Base-by-base conservation (phyloP, 805 yeast species). In the Saccharomycopsis sp. region DNA sequence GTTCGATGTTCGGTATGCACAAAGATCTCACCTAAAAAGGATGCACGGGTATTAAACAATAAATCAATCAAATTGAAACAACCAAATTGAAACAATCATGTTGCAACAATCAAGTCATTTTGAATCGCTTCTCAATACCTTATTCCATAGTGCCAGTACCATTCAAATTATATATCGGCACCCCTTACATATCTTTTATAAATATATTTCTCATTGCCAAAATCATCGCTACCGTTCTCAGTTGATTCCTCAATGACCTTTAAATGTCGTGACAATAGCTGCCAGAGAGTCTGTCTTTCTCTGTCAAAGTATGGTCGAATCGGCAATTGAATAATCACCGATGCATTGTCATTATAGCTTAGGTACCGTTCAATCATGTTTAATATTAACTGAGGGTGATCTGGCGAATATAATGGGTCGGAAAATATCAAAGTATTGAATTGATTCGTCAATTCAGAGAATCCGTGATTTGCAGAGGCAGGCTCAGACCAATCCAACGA, bases 341-440 rank as follows among this genome's bases (percentile, higher is more conserved):
- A 57, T 0, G 82, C 64, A 2, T 56, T 60, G 0, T 44, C 3
- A 2, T 51, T 45, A 9, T 47, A 45, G 17, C 80, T 54, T 43
- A 85, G 79, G 24, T 44, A 50, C 34, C 54, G 52, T 2, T 56
- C 54, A 4, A 89, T 64, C 71, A 85, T 80, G 40, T 74, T 60
- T 4, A 74, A 72, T 1, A 90, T 77, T 77, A 85, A 75, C 13
- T 60, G 59, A 1, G 97, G 97, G 57, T 90, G 97, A 26, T 75
- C 71, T 0, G 81, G 65, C 0, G 96, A 84, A 59, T 93, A 90
- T 2, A 90, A 78, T 0, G 97, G 96, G 60, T 90, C 98, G 17
- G 96, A 83, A 3, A 87, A 62, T 0, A 93, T 65, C 3, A 90
- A 67, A 0, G 86, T 74, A 33, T 74, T 71, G 58, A 73, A 86